Evolutionary conservation across 495 filamentous ascomycete genomes (phyloP).

Genomic region (Xylaria sp.): DNA sequence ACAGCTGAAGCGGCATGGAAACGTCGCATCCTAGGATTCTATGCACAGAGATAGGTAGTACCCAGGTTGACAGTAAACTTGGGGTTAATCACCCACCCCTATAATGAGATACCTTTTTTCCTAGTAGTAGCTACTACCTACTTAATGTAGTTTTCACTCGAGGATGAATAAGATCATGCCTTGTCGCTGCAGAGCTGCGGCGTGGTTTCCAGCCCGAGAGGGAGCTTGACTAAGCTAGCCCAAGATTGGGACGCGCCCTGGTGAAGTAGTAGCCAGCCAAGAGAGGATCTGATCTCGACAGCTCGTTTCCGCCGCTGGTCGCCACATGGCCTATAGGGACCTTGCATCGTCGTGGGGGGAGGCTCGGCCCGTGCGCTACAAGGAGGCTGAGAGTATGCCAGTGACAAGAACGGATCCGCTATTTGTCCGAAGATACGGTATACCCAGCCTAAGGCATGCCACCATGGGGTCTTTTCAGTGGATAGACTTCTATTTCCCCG

Average conservation of each 20-base stretch:
- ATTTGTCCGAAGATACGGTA: conserved; percentile 3
- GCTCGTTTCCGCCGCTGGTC: neutral
- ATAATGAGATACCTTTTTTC: neutral
- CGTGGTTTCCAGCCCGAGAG: neutral
- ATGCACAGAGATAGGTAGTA: neutral
- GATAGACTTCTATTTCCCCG: neutral
- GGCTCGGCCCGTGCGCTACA: conserved; percentile 20
- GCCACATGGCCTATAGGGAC: conserved; percentile 19
- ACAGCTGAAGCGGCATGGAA: neutral
- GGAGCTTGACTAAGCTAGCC: neutral
- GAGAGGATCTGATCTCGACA: neutral
- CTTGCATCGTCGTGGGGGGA: conserved; percentile 25
- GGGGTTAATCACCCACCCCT: neutral
- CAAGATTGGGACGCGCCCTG: neutral
- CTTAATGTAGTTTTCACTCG: neutral
- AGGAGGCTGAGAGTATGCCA: conserved; percentile 24
- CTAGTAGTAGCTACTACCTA: neutral
- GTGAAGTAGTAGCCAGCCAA: neutral
- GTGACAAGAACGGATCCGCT: conserved; percentile 7
- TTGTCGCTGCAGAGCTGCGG: neutral
- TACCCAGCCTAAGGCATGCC: neutral
- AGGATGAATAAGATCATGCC: neutral
- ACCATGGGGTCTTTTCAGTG: conserved; percentile 1
- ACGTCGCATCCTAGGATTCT: conserved; percentile 21
- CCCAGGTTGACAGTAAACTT: neutral